These are phyloP conservation scores for Verbena officinalis DNA, from an alignment of 257 asterid genomes.

Conservation along the genomic window DNA sequence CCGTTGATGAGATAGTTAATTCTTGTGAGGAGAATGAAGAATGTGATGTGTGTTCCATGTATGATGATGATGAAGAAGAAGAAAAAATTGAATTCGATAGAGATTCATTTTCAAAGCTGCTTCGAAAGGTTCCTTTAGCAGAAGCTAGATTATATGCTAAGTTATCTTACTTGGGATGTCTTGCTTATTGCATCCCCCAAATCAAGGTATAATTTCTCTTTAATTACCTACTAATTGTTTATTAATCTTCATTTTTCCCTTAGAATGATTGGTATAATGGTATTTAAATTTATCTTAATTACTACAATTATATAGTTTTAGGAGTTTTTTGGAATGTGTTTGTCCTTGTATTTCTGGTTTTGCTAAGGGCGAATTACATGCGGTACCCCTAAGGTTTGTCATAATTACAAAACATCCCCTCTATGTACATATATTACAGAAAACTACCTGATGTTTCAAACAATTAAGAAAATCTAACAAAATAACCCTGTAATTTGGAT, in stretches of 20 bases:
- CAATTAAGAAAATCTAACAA: no score
- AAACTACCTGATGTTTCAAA: no score
- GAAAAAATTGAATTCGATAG: conserved; percentile 1
- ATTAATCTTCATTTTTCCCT: not conserved
- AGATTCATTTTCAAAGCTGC: conserved; percentile 3
- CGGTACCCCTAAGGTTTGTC: no score
- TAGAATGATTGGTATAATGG: not conserved
- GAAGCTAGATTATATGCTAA: conserved; percentile 6
- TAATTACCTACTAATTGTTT: not conserved
- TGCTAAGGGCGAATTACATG: no score
- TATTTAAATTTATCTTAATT: not conserved
- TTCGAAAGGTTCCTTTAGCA: not conserved
- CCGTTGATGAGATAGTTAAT: conserved; percentile 4
- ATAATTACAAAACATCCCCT: no score
- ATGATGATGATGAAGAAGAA: not conserved
- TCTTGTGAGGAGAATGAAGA: not conserved
- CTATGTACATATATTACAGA: no score
- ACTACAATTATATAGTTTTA: no score
- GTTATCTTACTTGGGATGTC: not conserved
- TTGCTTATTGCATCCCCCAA: not conserved
- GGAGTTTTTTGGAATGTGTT: not conserved
- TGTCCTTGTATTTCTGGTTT: not conserved
- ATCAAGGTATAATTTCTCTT: not conserved
- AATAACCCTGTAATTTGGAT: no score
- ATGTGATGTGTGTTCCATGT: not conserved